Conservation (phyloP, 1,284 basidiomycete species). For the Ceratobasidium papillatum region DNA sequence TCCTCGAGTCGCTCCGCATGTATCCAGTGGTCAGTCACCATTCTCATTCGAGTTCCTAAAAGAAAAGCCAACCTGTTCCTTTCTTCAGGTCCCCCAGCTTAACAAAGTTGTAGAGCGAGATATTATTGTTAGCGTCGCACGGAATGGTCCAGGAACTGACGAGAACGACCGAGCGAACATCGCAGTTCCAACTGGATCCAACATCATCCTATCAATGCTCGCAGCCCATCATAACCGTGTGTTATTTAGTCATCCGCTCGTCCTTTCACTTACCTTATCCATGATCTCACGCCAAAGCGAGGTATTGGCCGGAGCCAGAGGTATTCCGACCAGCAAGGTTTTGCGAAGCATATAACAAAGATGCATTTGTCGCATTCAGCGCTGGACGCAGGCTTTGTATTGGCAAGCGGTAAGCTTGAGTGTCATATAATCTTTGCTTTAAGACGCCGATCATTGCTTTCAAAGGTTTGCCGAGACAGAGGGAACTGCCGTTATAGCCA, state of each 20-base stretch:
- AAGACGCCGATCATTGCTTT: neutral
- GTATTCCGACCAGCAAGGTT: slow-evolving; percentile 33
- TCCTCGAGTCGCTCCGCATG: slow-evolving; percentile 40
- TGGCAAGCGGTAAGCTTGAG: slow-evolving; percentile 15
- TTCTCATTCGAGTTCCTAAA: neutral
- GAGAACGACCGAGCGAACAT: neutral
- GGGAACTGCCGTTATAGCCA: slow-evolving; percentile 24
- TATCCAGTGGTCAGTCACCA: slow-evolving; percentile 36
- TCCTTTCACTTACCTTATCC: neutral
- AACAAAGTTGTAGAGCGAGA: neutral
- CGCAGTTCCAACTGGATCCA: slow-evolving; percentile 1
- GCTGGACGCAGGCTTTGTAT: slow-evolving; percentile 31
- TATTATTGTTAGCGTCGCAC: slow-evolving; percentile 8
- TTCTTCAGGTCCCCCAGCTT: neutral
- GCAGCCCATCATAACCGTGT: slow-evolving; percentile 21
- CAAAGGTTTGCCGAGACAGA: slow-evolving; percentile 35
- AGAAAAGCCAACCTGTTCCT: neutral
- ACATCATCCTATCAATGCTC: neutral
- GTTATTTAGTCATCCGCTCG: neutral
- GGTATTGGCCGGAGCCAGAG: slow-evolving; percentile 39
- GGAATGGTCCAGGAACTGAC: slow-evolving; percentile 6
- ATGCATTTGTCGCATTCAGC: slow-evolving; percentile 39
- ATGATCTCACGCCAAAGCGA: neutral
- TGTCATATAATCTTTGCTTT: neutral
- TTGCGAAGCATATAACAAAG: slow-evolving; percentile 30